Conservation (phyloP, 345 rosid species). For the Arabidopsis thaliana region TAIR10.1 NC_003070.9:21057001-21057500, state of each 20-base stretch:
- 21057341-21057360: conserved; percentile 62
- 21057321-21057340: conserved; percentile 54
- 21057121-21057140: not conserved
- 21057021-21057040: conserved; percentile 59
- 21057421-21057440: not conserved
- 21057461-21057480: not conserved
- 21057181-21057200: conserved; percentile 51
- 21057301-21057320: conserved; percentile 66
- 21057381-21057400: conserved; percentile 73
- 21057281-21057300: conserved; percentile 63
- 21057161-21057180: conserved; percentile 55
- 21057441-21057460: not conserved
- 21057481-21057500: not conserved
- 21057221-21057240: conserved; percentile 25
- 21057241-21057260: conserved; percentile 43
- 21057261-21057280: conserved; percentile 57
- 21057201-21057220: conserved; percentile 70
- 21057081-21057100: not conserved
- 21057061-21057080: conserved; percentile 49
- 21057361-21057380: conserved; percentile 58
- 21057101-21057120: not conserved
- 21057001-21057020: conserved; percentile 73
- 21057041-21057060: conserved; percentile 60
- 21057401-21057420: conserved; percentile 20
- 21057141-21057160: conserved; percentile 43